Conservation (phyloP, 768 basidiomycete species). For the Russula sp. region DNA sequence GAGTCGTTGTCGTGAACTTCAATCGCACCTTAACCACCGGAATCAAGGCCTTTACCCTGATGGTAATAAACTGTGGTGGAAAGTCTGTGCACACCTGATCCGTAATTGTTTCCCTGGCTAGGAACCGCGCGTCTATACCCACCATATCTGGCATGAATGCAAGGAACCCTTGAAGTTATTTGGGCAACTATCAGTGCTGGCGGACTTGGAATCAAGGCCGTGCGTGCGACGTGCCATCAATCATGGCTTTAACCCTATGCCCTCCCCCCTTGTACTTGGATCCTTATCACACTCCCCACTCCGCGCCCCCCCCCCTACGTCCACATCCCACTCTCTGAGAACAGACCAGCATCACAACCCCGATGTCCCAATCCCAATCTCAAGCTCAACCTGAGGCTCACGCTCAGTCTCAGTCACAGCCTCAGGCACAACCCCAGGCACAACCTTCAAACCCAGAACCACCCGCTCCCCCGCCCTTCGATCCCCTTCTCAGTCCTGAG, state of each 20-base stretch:
- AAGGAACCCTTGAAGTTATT: neutral
- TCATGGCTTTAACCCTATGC: neutral
- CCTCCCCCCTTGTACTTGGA: neutral
- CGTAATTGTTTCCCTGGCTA: neutral
- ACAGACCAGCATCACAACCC: neutral
- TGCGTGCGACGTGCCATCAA: neutral
- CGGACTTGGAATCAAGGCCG: constrained; percentile 19
- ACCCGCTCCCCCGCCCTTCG: neutral
- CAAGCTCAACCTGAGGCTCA: neutral
- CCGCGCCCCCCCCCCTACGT: neutral
- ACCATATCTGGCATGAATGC: neutral
- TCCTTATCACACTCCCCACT: neutral
- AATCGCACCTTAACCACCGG: too few species aligned
- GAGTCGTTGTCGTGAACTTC: too few species aligned
- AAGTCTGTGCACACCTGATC: too few species aligned
- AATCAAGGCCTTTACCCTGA: too few species aligned
- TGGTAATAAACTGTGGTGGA: too few species aligned
- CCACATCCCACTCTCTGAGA: neutral
- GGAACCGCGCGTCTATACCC: neutral
- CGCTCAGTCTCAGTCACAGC: neutral
- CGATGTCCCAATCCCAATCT: neutral
- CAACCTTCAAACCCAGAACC: neutral
- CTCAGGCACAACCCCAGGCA: neutral
- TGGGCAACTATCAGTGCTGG: constrained; percentile 9
- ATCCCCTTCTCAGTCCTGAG: constrained; percentile 1